phyloP scores from a whole-genome alignment of 192 early-diverging fungal species.

The Mortierella hygrophila region DNA sequence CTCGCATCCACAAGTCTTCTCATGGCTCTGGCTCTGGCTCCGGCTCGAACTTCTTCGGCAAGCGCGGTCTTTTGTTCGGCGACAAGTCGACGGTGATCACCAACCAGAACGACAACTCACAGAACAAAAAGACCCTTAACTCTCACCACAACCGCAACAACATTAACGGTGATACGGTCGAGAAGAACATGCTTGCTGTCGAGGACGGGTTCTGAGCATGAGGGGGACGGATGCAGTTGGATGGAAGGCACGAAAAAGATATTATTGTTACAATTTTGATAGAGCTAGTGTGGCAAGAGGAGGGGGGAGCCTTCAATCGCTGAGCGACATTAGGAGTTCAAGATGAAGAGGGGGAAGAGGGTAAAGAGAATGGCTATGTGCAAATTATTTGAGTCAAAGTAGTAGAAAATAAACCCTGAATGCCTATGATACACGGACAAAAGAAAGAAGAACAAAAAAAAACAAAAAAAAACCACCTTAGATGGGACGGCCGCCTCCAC shows the following conservation, averaged over 20 bases:
- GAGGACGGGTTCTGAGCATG: neutral
- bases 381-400: neutral
- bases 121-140: constrained; percentile 17
- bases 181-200: neutral
- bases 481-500: constrained; percentile 41
- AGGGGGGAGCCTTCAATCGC: neutral
- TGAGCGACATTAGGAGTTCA: neutral
- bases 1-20: neutral
- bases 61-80: constrained; percentile 11
- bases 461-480: neutral
- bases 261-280: neutral
- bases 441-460: neutral
- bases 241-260: neutral
- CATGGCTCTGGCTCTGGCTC: neutral
- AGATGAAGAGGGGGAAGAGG: neutral
- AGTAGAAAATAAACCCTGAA: neutral
- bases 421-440: neutral
- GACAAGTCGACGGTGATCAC: constrained; percentile 18
- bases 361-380: neutral
- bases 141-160: constrained; percentile 18
- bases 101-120: constrained; percentile 30
- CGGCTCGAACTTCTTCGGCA: neutral
- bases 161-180: neutral
- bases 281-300: neutral
- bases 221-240: neutral